Conservation (phyloP, 164 flowering plant genomes). For the Vitis rotundifolia region DNA sequence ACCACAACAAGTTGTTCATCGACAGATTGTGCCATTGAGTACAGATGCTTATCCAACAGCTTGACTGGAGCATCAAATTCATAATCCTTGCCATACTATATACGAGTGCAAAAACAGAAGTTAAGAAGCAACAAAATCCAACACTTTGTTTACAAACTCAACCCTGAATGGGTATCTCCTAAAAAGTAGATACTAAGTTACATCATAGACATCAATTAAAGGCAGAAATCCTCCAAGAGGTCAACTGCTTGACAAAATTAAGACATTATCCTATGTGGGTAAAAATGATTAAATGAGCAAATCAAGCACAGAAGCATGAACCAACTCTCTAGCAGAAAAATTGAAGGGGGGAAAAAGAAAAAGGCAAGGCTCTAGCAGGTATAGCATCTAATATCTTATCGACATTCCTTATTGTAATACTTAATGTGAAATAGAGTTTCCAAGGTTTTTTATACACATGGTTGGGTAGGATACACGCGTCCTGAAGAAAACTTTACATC, state of each 20-base stretch:
- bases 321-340: neutral
- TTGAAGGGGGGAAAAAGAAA: too few relatives aligned
- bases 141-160: neutral
- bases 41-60: constrained; percentile 77
- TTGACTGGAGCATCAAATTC: constrained; percentile 88
- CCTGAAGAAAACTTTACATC: neutral
- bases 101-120: neutral
- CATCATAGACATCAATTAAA: neutral
- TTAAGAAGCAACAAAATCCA: neutral
- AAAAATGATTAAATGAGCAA: neutral
- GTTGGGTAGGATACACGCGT: neutral
- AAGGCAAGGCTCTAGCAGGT: neutral
- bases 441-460: neutral
- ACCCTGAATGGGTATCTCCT: neutral
- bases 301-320: neutral
- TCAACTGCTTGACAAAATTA: neutral
- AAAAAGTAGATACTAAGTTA: neutral
- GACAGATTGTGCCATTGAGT: constrained; percentile 70
- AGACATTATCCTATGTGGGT: neutral
- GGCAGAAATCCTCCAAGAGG: neutral
- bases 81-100: constrained; percentile 85
- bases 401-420: neutral
- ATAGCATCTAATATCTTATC: neutral
- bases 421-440: neutral
- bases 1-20: constrained; percentile 91